phyloP scores from a whole-genome alignment of 1,284 basidiomycete genomes.

The Malassezia vespertilionis region DNA sequence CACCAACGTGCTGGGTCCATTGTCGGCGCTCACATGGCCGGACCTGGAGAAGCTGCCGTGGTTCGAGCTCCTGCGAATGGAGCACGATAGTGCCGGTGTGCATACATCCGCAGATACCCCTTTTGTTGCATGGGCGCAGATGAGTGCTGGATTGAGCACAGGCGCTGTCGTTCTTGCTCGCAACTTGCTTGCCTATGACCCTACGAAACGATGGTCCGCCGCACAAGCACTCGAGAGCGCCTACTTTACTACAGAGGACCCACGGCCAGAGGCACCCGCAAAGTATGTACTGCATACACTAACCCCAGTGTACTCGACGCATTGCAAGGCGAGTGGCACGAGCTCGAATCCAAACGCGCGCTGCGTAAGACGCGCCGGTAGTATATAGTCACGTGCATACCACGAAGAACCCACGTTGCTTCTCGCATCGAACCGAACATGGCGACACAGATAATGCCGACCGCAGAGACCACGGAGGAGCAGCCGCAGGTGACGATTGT shows the following conservation, averaged over 20 bases:
- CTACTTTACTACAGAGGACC: constrained; percentile 74
- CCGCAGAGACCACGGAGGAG: not conserved
- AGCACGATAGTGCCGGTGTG: not conserved
- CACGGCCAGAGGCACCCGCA: constrained; percentile 61
- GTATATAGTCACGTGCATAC: not conserved
- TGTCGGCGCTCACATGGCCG: constrained; percentile 70
- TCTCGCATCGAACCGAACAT: not conserved
- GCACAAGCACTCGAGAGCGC: constrained; percentile 64
- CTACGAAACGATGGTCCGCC: constrained; percentile 65
- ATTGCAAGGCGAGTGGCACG: constrained; percentile 87
- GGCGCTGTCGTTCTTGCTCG: constrained; percentile 75
- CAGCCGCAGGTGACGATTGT: constrained; percentile 27
- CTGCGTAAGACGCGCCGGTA: constrained; percentile 20
- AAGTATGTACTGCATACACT: constrained; percentile 56
- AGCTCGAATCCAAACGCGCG: constrained; percentile 56
- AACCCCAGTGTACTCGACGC: constrained; percentile 48
- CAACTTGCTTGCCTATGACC: constrained; percentile 70
- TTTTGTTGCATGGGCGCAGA: constrained; percentile 54
- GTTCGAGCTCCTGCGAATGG: constrained; percentile 63
- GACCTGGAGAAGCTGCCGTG: constrained; percentile 74
- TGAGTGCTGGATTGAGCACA: constrained; percentile 20
- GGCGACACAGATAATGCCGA: not conserved
- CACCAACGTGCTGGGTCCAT: constrained; percentile 80
- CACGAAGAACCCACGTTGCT: not conserved
- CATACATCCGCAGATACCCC: constrained; percentile 36